Evolutionary conservation across 225 moss, liverwort and hornwort genomes (phyloP), one percentile per base, ranked within the genome.

Genomic region (Lunularia cruciata): DNA sequence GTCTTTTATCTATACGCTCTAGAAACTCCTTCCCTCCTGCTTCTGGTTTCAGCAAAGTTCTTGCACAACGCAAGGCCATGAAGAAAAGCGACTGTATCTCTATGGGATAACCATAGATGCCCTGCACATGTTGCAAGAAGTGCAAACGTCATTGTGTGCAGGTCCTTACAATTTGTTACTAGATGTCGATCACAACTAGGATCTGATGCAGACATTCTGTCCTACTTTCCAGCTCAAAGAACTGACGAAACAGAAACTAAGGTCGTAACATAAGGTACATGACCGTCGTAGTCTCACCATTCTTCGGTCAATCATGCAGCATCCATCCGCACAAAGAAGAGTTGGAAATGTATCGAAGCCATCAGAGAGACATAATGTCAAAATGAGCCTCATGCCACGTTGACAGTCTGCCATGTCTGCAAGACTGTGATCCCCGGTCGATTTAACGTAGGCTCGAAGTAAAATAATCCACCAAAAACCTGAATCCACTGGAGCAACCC

Each of bases 391-490:
- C 92, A 95, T 95, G 36, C 92, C 95, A 51, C 81, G 79, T 65
- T 95, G 95, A 47, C 87, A 87, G 47, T 95, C 92, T 8, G 84
- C 33, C 88, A 83, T 90, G 65, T 95, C 95, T 11, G 95, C 95
- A 23, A 95, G 78, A 10, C 84, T 86, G 32, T 90, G 83, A 67
- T 95, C 95, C n/a, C 95, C 95, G 5, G 95, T 95, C 42, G 90
- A 82, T 51, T 92, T 92, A 11, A 91, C 90, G 60, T 95, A 95
- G 34, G 95, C 92, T 66, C 95, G 92, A 40, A 92, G 88, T 13
- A 95, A 83, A 59, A 95, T 88, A 36, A 95, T 95, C 95, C 95
- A 95, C 95, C 95, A 95, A 12, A 95, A 95, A 16, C 95, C 95
- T 26, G 95, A 95, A 73, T 95, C 95, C 37, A 95, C 95, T 23